Evolutionary conservation across 345 rosid genomes (phyloP).

Genomic region (Ceriops zippeliana): DNA sequence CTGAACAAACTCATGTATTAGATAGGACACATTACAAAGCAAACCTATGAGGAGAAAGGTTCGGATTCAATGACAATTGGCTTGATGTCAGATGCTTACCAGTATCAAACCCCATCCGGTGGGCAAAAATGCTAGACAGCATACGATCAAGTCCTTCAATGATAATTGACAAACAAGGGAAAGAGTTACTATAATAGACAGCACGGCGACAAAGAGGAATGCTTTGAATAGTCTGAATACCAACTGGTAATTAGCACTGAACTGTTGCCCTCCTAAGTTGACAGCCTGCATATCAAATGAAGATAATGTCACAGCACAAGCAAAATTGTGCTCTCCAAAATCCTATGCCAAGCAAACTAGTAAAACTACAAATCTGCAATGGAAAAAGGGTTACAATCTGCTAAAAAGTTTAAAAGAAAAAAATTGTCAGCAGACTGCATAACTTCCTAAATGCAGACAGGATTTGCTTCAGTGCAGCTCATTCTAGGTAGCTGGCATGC

Average conservation of each 20-base stretch:
- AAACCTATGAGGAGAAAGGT: not conserved
- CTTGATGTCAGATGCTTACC: slow-evolving; percentile 38
- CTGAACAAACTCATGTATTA: slow-evolving; percentile 33
- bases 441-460: too few relatives aligned
- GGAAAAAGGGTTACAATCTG: not conserved
- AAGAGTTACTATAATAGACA: slow-evolving; percentile 59
- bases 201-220: slow-evolving; percentile 69
- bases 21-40: not conserved
- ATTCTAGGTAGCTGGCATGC: too few relatives aligned
- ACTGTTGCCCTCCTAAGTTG: slow-evolving; percentile 72
- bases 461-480: too few relatives aligned
- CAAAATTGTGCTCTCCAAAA: not conserved
- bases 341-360: not conserved
- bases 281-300: slow-evolving; percentile 59
- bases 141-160: slow-evolving; percentile 62
- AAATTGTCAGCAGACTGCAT: too few relatives aligned
- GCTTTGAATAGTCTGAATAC: slow-evolving; percentile 75
- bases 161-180: slow-evolving; percentile 70
- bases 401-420: not conserved
- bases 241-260: slow-evolving; percentile 71
- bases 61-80: not conserved
- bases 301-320: slow-evolving; percentile 4
- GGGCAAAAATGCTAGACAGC: slow-evolving; percentile 86
- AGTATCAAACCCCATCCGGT: slow-evolving; percentile 95
- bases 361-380: not conserved